These are phyloP conservation scores for Carnegiea gigantea DNA, from an alignment of 179 eudicot genomes.

Conservation along the genomic window DNA sequence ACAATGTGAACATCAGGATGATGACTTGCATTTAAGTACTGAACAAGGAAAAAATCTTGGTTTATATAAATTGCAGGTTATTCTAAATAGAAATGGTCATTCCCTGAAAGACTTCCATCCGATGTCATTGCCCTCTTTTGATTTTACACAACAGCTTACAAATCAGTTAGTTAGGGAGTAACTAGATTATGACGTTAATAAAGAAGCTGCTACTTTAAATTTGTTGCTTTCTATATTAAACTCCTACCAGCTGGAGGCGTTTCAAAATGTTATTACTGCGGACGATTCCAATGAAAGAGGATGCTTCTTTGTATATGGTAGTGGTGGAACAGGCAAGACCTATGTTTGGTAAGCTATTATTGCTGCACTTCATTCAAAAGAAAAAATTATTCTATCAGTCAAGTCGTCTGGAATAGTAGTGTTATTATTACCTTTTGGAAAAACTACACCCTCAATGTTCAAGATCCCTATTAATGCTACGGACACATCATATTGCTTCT, in stretches of 20 bases:
- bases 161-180: neutral
- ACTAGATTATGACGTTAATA: neutral
- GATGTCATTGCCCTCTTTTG: neutral
- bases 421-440: no score
- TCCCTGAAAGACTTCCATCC: neutral
- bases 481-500: no score
- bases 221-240: neutral
- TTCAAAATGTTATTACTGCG: neutral
- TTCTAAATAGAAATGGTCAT: neutral
- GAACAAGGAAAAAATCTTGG: neutral
- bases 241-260: neutral
- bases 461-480: no score
- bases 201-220: neutral
- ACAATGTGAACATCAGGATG: no score
- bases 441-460: no score
- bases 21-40: no score
- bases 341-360: neutral
- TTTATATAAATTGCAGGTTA: neutral
- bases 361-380: neutral
- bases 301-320: neutral
- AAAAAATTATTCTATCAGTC: no score
- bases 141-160: neutral
- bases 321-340: neutral
- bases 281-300: neutral
- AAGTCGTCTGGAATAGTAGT: no score